Conservation (phyloP, 139 green algal genomes). For the Diplosphaera chodatii region DNA sequence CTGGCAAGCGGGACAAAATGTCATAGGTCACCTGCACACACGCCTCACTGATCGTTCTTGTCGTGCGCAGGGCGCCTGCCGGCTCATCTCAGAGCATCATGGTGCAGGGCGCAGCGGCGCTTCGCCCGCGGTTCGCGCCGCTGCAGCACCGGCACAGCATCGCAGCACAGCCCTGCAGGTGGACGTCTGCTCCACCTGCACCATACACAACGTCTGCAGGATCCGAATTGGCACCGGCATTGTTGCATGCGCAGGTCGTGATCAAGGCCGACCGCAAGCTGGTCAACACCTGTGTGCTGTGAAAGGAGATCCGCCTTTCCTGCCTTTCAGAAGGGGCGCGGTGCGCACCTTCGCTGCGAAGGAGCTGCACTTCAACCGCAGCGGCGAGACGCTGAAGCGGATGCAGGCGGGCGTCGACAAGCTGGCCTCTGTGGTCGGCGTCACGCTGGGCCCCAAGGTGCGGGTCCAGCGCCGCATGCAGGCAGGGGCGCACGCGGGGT, state of each 20-base stretch:
- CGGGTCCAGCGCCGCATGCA: too few species aligned
- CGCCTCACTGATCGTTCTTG: background rate
- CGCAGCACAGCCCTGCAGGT: background rate
- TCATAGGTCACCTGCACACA: background rate
- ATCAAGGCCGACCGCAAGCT: too few species aligned
- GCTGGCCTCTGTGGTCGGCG: slow-evolving; percentile 94
- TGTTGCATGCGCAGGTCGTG: too few species aligned
- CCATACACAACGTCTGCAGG: background rate
- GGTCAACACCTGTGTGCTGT: background rate
- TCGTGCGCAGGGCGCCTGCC: background rate
- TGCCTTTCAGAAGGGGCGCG: background rate
- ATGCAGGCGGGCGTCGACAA: slow-evolving; percentile 98
- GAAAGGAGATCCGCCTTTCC: background rate
- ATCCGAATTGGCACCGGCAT: too few species aligned
- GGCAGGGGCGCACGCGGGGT: too few species aligned
- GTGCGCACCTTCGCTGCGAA: slow-evolving; percentile 71
- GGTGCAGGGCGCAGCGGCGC: background rate
- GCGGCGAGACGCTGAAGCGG: slow-evolving; percentile 92
- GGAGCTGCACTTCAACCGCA: slow-evolving; percentile 98
- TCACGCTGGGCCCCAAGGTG: slow-evolving; percentile 98
- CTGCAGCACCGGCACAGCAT: background rate
- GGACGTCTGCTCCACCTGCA: background rate
- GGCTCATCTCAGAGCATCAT: background rate
- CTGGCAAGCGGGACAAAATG: too few species aligned
- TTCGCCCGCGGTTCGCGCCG: background rate